Evolutionary conservation across 2,329 filamentous ascomycete genomes (phyloP).

Genomic region (Eutypella sp.): DNA sequence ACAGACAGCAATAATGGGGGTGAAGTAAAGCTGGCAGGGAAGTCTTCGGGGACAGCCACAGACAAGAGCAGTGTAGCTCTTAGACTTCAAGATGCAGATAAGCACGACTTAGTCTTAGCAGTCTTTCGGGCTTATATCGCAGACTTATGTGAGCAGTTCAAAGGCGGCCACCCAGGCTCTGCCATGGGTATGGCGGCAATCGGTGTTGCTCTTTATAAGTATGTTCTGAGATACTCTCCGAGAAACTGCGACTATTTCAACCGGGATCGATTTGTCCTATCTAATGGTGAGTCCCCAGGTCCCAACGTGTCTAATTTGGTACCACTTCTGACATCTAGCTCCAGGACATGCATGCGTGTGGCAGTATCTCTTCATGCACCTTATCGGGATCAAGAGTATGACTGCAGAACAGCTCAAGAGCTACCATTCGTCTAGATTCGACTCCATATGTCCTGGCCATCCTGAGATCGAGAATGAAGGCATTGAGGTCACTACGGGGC

Average conservation of each 20-base stretch:
- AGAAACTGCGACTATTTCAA: constrained; percentile 49
- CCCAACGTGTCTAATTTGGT: neutral
- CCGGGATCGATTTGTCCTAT: constrained; percentile 55
- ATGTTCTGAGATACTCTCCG: constrained; percentile 54
- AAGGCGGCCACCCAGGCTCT: constrained; percentile 63
- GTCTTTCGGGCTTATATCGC: constrained; percentile 60
- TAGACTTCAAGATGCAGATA: neutral
- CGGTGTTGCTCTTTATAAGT: constrained; percentile 46
- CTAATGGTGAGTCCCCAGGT: constrained; percentile 37
- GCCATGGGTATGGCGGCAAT: constrained; percentile 33
- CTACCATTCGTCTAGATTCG: constrained; percentile 38
- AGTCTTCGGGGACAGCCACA: no score
- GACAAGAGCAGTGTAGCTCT: no score
- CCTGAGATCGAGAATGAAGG: constrained; percentile 52
- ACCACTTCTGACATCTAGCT: neutral
- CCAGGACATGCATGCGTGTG: constrained; percentile 44
- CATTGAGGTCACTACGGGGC: constrained; percentile 53
- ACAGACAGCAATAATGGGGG: no score
- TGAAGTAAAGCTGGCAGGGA: no score
- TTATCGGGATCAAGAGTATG: constrained; percentile 45
- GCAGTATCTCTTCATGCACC: constrained; percentile 45
- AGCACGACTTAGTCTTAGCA: constrained; percentile 46
- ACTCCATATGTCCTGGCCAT: constrained; percentile 45
- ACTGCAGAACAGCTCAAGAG: constrained; percentile 48
- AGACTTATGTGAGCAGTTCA: constrained; percentile 66